phyloP scores from a whole-genome alignment of 116 monocot species.

The Cymodocea nodosa region DNA sequence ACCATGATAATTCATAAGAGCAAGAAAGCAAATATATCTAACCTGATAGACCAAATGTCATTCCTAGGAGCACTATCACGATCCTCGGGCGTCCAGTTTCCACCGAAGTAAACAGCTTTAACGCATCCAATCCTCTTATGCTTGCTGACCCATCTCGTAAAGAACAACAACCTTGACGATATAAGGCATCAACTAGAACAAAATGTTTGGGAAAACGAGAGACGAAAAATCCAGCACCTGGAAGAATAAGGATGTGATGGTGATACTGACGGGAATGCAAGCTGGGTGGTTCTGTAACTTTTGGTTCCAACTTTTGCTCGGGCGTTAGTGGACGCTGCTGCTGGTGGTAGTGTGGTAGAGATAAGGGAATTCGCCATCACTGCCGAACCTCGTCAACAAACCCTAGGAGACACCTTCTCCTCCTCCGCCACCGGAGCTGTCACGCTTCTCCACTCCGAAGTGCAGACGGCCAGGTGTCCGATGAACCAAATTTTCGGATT shows the following conservation, averaged over 20 bases:
- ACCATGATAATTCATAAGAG: neutral
- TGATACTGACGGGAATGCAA: neutral
- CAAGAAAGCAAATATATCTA: neutral
- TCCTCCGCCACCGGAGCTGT: no score
- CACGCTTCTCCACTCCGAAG: no score
- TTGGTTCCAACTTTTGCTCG: neutral
- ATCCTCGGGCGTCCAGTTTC: conserved; percentile 10
- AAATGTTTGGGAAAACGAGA: neutral
- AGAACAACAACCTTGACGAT: neutral
- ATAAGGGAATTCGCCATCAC: conserved; percentile 4
- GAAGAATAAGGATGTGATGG: neutral
- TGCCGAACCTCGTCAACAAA: no score
- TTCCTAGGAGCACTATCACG: neutral
- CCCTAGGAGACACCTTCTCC: no score
- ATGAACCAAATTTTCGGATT: no score
- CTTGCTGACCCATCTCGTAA: neutral
- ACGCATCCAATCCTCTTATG: conserved; percentile 4
- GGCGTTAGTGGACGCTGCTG: no score
- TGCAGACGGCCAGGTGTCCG: no score
- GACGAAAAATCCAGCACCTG: neutral
- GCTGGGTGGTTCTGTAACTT: neutral
- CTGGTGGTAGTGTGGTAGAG: neutral
- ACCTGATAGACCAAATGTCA: conserved; percentile 35
- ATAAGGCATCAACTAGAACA: neutral
- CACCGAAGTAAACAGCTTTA: conserved; percentile 12